Percentiles rank a stretch among this genome's conserved stretches.
phyloP scores from a whole-genome alignment of 768 basidiomycete genomes.

The Leucosporidium scottii region DNA sequence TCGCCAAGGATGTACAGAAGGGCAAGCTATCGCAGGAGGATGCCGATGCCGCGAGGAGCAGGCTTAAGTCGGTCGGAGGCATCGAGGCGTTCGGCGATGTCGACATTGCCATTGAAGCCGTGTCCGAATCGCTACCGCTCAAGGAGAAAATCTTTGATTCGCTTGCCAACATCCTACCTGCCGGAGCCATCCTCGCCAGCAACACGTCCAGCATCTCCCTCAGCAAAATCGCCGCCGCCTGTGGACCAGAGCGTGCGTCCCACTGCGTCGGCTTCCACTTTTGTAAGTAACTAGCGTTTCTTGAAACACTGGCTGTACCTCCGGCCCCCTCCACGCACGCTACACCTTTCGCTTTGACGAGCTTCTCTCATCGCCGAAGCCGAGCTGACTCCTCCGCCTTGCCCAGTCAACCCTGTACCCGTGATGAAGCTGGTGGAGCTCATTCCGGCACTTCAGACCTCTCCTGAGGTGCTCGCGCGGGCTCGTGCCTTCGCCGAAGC shows the following conservation, averaged over 20 bases:
- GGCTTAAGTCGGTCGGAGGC: slow-evolving; percentile 56
- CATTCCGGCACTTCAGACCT: slow-evolving; percentile 87
- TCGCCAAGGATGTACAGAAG: slow-evolving; percentile 83
- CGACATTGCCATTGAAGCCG: slow-evolving; percentile 90
- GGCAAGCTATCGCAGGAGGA: slow-evolving; percentile 60
- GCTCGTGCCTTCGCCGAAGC: slow-evolving; percentile 75
- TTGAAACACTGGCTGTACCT: too few relatives aligned
- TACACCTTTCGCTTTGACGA: background rate
- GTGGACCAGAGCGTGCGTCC: slow-evolving; percentile 46
- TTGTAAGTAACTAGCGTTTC: slow-evolving; percentile 3
- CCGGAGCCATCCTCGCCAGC: slow-evolving; percentile 72
- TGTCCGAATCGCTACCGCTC: slow-evolving; percentile 70
- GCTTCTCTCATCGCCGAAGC: background rate
- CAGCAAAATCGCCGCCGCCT: slow-evolving; percentile 81
- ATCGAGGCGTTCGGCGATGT: slow-evolving; percentile 59
- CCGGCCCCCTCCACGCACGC: too few relatives aligned
- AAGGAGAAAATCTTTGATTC: slow-evolving; percentile 70
- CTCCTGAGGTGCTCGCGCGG: slow-evolving; percentile 62
- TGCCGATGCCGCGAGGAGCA: slow-evolving; percentile 63
- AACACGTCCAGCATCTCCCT: slow-evolving; percentile 94
- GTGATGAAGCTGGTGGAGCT: slow-evolving; percentile 97
- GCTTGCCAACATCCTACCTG: slow-evolving; percentile 61
- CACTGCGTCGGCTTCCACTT: slow-evolving; percentile 59
- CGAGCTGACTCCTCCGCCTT: background rate
- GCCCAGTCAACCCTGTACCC: slow-evolving; percentile 75